A percentile compares a stretch with the other conserved stretches of the same genome.
Conservation (phyloP, 1,284 basidiomycete species). For the Xerocomus alliaceus region DNA sequence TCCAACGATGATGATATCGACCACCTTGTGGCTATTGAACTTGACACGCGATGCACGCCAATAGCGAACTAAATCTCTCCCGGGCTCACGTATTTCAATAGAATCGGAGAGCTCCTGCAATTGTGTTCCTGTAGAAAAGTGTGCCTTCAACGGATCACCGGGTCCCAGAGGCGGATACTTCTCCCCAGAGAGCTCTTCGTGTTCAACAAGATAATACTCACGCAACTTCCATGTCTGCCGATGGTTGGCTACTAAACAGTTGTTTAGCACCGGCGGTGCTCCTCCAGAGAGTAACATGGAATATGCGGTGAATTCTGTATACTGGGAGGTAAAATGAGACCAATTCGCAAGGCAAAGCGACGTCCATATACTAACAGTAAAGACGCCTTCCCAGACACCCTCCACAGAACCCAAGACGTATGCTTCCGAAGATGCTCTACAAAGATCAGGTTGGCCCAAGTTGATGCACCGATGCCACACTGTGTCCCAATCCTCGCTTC, state of each 20-base stretch:
- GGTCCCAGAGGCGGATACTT: constrained; percentile 26
- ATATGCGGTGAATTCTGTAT: constrained; percentile 75
- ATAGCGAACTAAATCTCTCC: constrained; percentile 49
- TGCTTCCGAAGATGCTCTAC: constrained; percentile 47
- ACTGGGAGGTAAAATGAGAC: constrained; percentile 49
- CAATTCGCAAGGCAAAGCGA: not conserved
- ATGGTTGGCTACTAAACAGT: constrained; percentile 67
- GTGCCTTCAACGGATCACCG: constrained; percentile 46
- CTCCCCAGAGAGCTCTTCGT: constrained; percentile 18
- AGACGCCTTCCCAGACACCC: constrained; percentile 78
- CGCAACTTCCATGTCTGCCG: constrained; percentile 79
- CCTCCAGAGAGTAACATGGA: constrained; percentile 67
- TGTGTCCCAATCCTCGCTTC: constrained; percentile 57
- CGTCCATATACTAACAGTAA: constrained; percentile 57
- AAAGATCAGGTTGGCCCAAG: constrained; percentile 43
- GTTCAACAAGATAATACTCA: constrained; percentile 65
- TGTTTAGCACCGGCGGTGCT: constrained; percentile 60
- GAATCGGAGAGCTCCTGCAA: constrained; percentile 28
- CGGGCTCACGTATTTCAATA: constrained; percentile 29
- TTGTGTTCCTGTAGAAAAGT: constrained; percentile 32
- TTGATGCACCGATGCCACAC: constrained; percentile 66
- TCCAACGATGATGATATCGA: constrained; percentile 71
- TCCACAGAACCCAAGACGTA: constrained; percentile 71
- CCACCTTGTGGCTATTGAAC: constrained; percentile 18
- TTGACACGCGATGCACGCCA: constrained; percentile 27